These are phyloP conservation scores for Solanum hybrid DNA, from an alignment of 305 asterid genomes.

Conservation along the genomic window DNA sequence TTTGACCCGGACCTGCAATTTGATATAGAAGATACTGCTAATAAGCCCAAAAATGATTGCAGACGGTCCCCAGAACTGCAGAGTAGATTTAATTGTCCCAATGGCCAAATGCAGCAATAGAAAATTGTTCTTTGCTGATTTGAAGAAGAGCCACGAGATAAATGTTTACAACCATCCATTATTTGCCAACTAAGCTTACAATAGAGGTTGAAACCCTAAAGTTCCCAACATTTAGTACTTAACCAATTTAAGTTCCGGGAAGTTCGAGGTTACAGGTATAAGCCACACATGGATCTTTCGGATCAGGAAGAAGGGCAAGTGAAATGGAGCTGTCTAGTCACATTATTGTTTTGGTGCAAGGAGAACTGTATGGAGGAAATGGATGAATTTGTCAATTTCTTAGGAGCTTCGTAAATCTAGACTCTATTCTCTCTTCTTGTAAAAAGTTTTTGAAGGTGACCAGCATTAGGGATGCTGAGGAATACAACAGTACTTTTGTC, in stretches of 20 bases:
- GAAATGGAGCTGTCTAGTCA: background rate
- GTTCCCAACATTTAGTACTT: background rate
- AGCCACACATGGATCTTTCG: background rate
- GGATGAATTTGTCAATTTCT: background rate
- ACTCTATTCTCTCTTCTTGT: background rate
- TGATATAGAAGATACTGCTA: conserved; percentile 6
- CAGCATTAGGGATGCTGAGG: background rate
- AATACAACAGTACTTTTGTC: background rate
- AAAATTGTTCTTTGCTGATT: background rate
- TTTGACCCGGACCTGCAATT: conserved; percentile 51
- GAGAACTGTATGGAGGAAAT: background rate
- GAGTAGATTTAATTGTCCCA: background rate
- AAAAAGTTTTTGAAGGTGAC: background rate
- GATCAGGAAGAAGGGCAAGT: background rate
- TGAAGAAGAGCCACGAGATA: background rate
- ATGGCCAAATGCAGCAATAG: background rate
- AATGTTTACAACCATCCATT: background rate
- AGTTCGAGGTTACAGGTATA: background rate
- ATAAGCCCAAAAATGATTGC: background rate
- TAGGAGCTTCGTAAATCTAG: background rate
- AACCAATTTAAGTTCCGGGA: background rate
- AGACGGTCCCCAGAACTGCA: background rate
- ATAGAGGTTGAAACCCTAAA: background rate
- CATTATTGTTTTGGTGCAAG: background rate
- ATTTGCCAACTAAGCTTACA: background rate